Evolutionary conservation across 2,329 filamentous ascomycete species (phyloP).

Genomic region (Penicillium sp.): DNA sequence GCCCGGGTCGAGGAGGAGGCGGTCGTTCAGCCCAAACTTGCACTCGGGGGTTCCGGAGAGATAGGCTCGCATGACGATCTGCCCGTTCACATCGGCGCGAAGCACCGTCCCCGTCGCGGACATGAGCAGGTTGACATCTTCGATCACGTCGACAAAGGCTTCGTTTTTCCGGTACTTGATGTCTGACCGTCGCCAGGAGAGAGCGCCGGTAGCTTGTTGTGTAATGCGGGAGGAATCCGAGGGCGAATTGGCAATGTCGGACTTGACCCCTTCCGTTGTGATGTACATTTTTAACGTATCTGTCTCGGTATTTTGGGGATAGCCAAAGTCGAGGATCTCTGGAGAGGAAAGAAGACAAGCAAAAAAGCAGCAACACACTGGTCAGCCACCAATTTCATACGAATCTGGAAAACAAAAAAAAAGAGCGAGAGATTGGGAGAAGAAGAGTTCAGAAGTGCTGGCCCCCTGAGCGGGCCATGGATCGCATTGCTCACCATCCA

Average conservation of each 20-base stretch:
- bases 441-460: too few species aligned
- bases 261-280: conserved; percentile 97
- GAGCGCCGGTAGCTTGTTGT: conserved; percentile 95
- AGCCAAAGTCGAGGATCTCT: conserved; percentile 99
- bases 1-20: conserved; percentile 79
- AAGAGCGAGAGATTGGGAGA: background rate
- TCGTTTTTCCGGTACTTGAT: conserved; percentile 99
- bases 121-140: conserved; percentile 98
- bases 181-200: conserved; percentile 94
- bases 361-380: background rate
- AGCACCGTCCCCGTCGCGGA: conserved; percentile 94
- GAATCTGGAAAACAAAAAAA: background rate
- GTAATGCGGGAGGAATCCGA: conserved; percentile 97
- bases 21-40: conserved; percentile 97
- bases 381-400: background rate
- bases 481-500: conserved; percentile 61
- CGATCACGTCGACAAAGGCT: conserved; percentile 97
- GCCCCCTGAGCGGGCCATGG: too few species aligned
- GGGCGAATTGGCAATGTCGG: conserved; percentile 56
- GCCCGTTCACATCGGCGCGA: conserved; percentile 90
- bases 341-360: background rate
- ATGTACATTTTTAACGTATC: conserved; percentile 99
- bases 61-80: conserved; percentile 98
- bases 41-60: conserved; percentile 90
- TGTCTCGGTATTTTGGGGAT: conserved; percentile 97